phyloP scores from a whole-genome alignment of 2,329 filamentous ascomycete genomes.

The Ascochyta pisi region DNA sequence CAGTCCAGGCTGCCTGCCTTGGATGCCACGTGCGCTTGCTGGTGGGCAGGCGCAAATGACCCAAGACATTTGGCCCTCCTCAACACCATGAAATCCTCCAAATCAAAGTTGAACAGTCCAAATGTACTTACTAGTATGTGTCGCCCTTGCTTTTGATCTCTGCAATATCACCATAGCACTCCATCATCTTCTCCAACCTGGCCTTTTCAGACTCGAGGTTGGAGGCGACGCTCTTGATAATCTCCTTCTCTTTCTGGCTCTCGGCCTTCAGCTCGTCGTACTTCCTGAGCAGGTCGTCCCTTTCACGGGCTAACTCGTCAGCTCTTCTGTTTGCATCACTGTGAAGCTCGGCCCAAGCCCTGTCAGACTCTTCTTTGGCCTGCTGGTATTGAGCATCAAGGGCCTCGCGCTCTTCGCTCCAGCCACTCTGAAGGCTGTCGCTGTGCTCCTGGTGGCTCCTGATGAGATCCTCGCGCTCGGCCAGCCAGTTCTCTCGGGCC shows the following conservation, averaged over 20 bases:
- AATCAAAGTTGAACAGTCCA: slow-evolving; percentile 28
- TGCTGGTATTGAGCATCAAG: slow-evolving; percentile 43
- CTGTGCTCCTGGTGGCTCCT: slow-evolving; percentile 57
- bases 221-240: slow-evolving; percentile 48
- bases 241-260: slow-evolving; percentile 46
- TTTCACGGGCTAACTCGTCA: slow-evolving; percentile 43
- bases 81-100: slow-evolving; percentile 19
- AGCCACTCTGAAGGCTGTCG: slow-evolving; percentile 58
- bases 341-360: slow-evolving; percentile 53
- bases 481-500: slow-evolving; percentile 56
- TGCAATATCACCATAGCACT: slow-evolving; percentile 51
- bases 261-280: slow-evolving; percentile 43
- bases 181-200: slow-evolving; percentile 53
- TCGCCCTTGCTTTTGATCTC: slow-evolving; percentile 54
- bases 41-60: slow-evolving; percentile 18
- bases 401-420: slow-evolving; percentile 60
- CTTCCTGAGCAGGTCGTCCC: slow-evolving; percentile 44
- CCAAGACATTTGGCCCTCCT: slow-evolving; percentile 22
- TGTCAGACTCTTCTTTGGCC: slow-evolving; percentile 54
- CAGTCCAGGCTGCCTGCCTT: slow-evolving; percentile 22
- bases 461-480: slow-evolving; percentile 48
- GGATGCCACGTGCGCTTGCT: slow-evolving; percentile 15
- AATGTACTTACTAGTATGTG: slow-evolving; percentile 53
- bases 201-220: slow-evolving; percentile 52
- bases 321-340: slow-evolving; percentile 44